Evolutionary conservation across 2,329 filamentous ascomycete genomes (phyloP).

Genomic region (Cryphonectria carpinicola): DNA sequence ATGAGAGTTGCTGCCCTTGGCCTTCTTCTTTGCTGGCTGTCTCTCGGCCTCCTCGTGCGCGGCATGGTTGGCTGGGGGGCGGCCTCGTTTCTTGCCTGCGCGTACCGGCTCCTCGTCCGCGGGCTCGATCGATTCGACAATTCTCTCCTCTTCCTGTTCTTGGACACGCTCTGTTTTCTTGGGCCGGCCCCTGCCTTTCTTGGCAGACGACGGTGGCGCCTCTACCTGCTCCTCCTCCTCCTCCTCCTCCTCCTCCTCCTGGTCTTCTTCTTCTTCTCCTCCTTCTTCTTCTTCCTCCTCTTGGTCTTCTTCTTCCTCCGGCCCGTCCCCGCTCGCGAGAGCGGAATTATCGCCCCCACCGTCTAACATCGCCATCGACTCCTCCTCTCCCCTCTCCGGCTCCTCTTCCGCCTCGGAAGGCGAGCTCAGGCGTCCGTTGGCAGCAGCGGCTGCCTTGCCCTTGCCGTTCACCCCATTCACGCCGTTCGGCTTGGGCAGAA

Average conservation of each 20-base stretch:
- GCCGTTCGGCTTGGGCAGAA: constrained; percentile 38
- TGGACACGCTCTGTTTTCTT: constrained; percentile 27
- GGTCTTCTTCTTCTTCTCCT: constrained; percentile 38
- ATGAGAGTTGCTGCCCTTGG: constrained; percentile 34
- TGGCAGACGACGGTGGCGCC: constrained; percentile 22
- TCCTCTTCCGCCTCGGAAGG: constrained; percentile 38
- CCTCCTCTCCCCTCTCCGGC: constrained; percentile 34
- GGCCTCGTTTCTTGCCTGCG: constrained; percentile 31
- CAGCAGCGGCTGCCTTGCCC: constrained; percentile 29
- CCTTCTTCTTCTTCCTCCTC: constrained; percentile 33
- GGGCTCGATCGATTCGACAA: constrained; percentile 28
- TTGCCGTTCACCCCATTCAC: constrained; percentile 30
- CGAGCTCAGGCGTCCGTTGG: constrained; percentile 19
- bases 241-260: constrained; percentile 27
- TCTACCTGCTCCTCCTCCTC: constrained; percentile 30
- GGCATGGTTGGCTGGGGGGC: constrained; percentile 31
- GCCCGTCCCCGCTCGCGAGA: constrained; percentile 33
- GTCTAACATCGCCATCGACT: constrained; percentile 33
- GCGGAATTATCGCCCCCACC: constrained; percentile 44
- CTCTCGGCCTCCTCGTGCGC: constrained; percentile 31
- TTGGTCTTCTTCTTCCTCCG: constrained; percentile 35
- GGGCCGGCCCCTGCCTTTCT: constrained; percentile 21
- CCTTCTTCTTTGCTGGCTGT: constrained; percentile 33
- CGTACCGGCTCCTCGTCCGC: constrained; percentile 30
- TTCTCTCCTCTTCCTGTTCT: constrained; percentile 34